A percentile compares a stretch with the other conserved stretches of the same genome.
These are phyloP conservation scores for Cryphonectria nitschkei DNA, from an alignment of 2,329 filamentous ascomycete genomes.

Conservation along the genomic window DNA sequence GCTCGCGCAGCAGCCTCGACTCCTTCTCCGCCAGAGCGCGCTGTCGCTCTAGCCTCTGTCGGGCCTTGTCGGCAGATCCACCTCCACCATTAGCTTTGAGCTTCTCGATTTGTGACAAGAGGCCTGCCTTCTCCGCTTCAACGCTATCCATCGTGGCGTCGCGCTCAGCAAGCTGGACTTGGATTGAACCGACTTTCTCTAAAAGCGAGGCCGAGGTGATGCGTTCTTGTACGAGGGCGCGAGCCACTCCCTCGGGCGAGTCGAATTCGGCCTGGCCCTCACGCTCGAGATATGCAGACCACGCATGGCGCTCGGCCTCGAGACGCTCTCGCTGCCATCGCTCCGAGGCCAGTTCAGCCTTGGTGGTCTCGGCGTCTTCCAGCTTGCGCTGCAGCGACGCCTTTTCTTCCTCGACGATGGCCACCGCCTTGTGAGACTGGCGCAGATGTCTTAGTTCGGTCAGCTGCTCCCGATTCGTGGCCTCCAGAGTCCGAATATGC, in stretches of 20 bases:
- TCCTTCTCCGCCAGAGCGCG: slow-evolving; percentile 86
- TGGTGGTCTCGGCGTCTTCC: slow-evolving; percentile 72
- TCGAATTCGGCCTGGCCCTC: slow-evolving; percentile 77
- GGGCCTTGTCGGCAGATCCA: slow-evolving; percentile 65
- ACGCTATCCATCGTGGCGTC: slow-evolving; percentile 74
- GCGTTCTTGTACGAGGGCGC: slow-evolving; percentile 80
- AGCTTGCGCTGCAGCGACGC: slow-evolving; percentile 77
- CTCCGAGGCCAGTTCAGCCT: slow-evolving; percentile 77
- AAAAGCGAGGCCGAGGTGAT: slow-evolving; percentile 79
- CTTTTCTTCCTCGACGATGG: slow-evolving; percentile 96
- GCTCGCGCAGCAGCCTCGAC: slow-evolving; percentile 89
- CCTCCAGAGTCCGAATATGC: slow-evolving; percentile 86
- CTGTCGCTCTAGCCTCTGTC: slow-evolving; percentile 81
- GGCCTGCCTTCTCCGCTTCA: slow-evolving; percentile 67
- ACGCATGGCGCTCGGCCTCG: slow-evolving; percentile 84
- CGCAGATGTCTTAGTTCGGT: slow-evolving; percentile 81
- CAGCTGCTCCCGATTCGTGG: slow-evolving; percentile 76
- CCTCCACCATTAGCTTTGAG: slow-evolving; percentile 57
- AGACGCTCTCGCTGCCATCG: slow-evolving; percentile 82
- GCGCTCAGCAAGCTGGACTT: slow-evolving; percentile 77
- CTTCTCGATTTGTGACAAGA: slow-evolving; percentile 73
- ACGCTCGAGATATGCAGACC: slow-evolving; percentile 82
- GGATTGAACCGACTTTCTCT: slow-evolving; percentile 76
- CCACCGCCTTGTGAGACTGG: slow-evolving; percentile 81
- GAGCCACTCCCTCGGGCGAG: slow-evolving; percentile 84